Evolutionary conservation across 1,139 yeast genomes (phyloP), one percentile per base, ranked within the genome.

Genomic region (Debaryomycetaceae sp.): DNA sequence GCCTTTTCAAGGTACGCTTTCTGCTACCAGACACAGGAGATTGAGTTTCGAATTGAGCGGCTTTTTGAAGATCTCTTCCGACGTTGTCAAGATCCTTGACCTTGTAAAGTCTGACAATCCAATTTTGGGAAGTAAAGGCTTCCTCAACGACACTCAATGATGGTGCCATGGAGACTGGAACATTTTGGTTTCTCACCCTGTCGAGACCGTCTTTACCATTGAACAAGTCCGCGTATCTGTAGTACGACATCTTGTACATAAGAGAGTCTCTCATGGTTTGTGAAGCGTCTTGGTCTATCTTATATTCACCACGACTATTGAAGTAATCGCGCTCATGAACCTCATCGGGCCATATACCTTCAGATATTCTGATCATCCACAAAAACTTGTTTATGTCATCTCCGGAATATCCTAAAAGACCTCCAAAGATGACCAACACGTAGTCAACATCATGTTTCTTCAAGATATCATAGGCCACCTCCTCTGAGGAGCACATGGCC

Each of bases 351-450:
- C 99, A 95, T 50, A 95, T 89, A 49, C 99, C 99, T 68, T 93
- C 97, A n/a, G 97, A 81, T 54, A 95, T 95, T 66, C 99, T 82
- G 39, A 95, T 91, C 99, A 95, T 95, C 99, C 99, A 95, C 59
- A 95, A 70, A 70, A 90, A 95, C 69, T 95, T 95, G 75, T 95
- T 95, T 60, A 95, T 75, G 69, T 95, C 99, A 66, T 95, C 99
- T 46, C 99, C 99, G 11, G 95, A 84, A 70, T 81, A 95, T 33
- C 99, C 99, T 46, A 95, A 65, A 41, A 90, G 72, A 24, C 99
- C 99, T 44, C 99, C 99, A 63, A 93, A 95, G 46, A 95, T 87
- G 46, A 95, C 86, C 52, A 95, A 74, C 33, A 95, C 89, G 63
- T 93, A 93, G 66, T 95, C 98, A 35, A 93, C 99, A 55, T 95